A percentile compares a stretch with the other conserved stretches of the same genome.
Conservation (phyloP, 768 basidiomycete species). For the Termitomyces titanicus region DNA sequence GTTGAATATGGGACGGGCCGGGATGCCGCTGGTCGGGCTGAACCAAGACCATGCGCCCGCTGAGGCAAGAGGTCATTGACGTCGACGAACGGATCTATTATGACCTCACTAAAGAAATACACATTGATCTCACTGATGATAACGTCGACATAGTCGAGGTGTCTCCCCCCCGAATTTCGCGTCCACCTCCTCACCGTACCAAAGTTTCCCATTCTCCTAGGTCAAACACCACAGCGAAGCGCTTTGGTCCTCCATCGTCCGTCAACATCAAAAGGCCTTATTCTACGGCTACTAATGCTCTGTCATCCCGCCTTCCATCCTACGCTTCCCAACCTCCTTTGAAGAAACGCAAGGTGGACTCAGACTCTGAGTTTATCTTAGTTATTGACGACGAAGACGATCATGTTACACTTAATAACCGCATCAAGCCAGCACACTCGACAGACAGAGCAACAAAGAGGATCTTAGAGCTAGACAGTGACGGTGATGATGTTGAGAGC, state of each 20-base stretch:
- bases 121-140: neutral
- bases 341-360: neutral
- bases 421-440: neutral
- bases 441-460: neutral
- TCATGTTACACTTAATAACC: neutral
- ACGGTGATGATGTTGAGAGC: slow-evolving; percentile 11
- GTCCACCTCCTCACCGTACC: neutral
- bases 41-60: neutral
- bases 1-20: neutral
- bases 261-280: neutral
- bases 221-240: neutral
- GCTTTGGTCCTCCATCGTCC: neutral
- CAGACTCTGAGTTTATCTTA: neutral
- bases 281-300: neutral
- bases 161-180: neutral
- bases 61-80: slow-evolving; percentile 3
- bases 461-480: slow-evolving; percentile 14
- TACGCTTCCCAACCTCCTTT: neutral
- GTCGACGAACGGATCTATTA: slow-evolving; percentile 4
- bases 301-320: neutral
- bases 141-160: neutral
- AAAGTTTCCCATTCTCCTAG: neutral
- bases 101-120: slow-evolving; percentile 5
- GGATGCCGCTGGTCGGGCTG: neutral
- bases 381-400: slow-evolving; percentile 1